Conservation (phyloP, 2,329 filamentous ascomycete species). For the Coniella lustricola region DNA sequence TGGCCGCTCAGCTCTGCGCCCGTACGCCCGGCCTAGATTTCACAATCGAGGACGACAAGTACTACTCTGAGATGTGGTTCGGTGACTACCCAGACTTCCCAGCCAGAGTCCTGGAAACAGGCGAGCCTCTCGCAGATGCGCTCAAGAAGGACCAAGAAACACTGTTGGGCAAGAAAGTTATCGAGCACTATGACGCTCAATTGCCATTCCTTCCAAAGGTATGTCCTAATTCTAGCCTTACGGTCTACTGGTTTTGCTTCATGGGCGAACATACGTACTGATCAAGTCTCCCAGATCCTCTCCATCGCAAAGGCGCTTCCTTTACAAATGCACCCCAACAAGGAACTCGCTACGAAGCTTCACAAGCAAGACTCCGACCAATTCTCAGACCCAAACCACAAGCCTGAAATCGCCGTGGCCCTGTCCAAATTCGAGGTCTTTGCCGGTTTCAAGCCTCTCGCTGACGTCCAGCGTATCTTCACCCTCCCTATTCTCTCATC, state of each 20-base stretch:
- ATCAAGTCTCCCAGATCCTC: conserved; percentile 43
- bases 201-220: conserved; percentile 68
- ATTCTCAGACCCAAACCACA: conserved; percentile 69
- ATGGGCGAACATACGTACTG: not conserved
- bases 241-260: no score
- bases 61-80: conserved; percentile 68
- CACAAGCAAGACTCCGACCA: conserved; percentile 57
- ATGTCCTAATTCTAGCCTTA: conserved; percentile 1
- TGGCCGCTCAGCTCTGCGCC: conserved; percentile 58
- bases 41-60: conserved; percentile 54
- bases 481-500: conserved; percentile 45
- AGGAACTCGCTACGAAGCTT: conserved; percentile 55
- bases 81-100: conserved; percentile 68
- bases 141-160: conserved; percentile 54
- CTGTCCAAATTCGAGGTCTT: conserved; percentile 68
- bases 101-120: conserved; percentile 54
- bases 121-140: conserved; percentile 57
- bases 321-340: conserved; percentile 69
- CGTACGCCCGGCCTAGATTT: conserved; percentile 58
- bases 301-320: conserved; percentile 71
- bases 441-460: conserved; percentile 63
- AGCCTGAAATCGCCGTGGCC: conserved; percentile 72
- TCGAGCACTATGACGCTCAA: conserved; percentile 55
- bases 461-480: conserved; percentile 52
- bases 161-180: conserved; percentile 55